These are phyloP conservation scores for Tetratostichococcus sp. DNA, from an alignment of 139 green algal species.

Conservation along the genomic window DNA sequence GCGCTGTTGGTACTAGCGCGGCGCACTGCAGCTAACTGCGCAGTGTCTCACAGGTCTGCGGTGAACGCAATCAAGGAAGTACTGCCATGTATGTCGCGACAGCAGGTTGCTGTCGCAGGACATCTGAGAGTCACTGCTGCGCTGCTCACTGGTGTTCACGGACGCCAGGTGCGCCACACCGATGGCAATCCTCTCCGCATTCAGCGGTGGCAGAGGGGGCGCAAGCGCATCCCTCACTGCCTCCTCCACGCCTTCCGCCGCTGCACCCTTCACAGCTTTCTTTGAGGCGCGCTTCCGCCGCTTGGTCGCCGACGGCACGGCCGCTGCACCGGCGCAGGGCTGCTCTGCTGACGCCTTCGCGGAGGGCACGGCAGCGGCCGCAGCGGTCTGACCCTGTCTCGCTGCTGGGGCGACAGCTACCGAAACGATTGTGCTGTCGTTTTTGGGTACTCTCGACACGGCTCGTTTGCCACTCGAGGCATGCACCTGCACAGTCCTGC, in stretches of 20 bases:
- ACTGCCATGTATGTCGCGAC: no score
- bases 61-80: no score
- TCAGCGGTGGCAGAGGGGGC: neutral
- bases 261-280: neutral
- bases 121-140: no score
- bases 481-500: neutral
- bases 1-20: no score
- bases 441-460: neutral
- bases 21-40: no score
- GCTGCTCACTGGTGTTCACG: neutral
- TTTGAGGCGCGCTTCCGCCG: neutral
- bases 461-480: neutral
- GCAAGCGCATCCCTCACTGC: neutral
- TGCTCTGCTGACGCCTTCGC: no score
- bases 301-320: neutral
- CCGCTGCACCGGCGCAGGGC: no score
- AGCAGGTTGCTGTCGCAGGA: neutral
- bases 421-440: neutral
- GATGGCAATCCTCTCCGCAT: neutral
- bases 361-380: no score
- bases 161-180: neutral
- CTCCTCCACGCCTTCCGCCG: neutral
- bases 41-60: no score
- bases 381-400: neutral
- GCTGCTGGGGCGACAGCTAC: no score